These are phyloP conservation scores for Cokeromyces recurvatus DNA, from an alignment of 371 early-diverging fungal genomes.

Conservation along the genomic window DNA sequence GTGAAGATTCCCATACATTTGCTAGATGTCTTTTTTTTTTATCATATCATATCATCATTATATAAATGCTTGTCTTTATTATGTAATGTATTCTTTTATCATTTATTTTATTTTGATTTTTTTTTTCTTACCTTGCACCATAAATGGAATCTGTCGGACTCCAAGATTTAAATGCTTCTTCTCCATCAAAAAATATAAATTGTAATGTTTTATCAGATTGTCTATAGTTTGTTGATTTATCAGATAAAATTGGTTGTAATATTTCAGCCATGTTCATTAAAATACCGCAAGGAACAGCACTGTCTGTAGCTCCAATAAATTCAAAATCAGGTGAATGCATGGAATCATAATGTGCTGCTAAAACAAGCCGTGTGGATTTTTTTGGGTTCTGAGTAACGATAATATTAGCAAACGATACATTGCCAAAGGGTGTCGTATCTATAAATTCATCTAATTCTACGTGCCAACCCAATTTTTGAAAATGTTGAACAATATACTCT, in stretches of 20 bases:
- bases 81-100: no score
- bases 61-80: no score
- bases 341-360: conserved; percentile 93
- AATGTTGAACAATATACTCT: conserved; percentile 58
- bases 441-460: conserved; percentile 79
- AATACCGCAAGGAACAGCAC: conserved; percentile 84
- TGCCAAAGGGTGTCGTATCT: conserved; percentile 71
- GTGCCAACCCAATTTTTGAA: conserved; percentile 65
- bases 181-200: conserved; percentile 95
- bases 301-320: conserved; percentile 84
- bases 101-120: no score
- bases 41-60: no score
- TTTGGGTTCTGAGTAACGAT: conserved; percentile 81
- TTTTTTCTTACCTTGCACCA: conserved; percentile 76
- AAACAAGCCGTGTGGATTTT: conserved; percentile 67
- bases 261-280: conserved; percentile 78
- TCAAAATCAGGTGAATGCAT: conserved; percentile 62
- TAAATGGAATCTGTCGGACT: conserved; percentile 80
- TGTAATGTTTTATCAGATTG: conserved; percentile 66
- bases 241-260: conserved; percentile 9
- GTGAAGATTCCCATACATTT: conserved; percentile 33
- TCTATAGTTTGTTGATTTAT: conserved; percentile 3
- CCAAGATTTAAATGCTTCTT: conserved; percentile 90
- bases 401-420: conserved; percentile 77
- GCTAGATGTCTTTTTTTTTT: conserved; percentile 47